These are phyloP conservation scores for Boechera divaricarpa DNA, from an alignment of 345 rosid genomes.

Conservation along the genomic window DNA sequence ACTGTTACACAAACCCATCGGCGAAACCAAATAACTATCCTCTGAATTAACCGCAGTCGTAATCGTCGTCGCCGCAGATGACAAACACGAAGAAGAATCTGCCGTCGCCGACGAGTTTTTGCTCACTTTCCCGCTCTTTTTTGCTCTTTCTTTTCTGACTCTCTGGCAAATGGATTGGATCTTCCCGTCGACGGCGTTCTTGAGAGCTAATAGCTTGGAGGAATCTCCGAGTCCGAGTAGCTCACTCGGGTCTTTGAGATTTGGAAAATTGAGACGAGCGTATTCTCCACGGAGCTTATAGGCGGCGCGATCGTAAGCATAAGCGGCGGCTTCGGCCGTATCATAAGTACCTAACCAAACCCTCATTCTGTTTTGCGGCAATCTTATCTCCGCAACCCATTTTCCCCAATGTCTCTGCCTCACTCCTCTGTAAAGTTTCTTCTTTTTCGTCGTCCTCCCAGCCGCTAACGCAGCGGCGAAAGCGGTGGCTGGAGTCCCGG, in stretches of 20 bases:
- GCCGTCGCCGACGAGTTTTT: slow-evolving; percentile 38
- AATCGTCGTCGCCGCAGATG: slow-evolving; percentile 38
- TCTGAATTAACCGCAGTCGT: slow-evolving; percentile 39
- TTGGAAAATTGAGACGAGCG: slow-evolving; percentile 86
- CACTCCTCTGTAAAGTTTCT: slow-evolving; percentile 95
- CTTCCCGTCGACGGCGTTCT: slow-evolving; percentile 77
- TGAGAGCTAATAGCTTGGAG: slow-evolving; percentile 63
- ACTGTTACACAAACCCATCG: slow-evolving; percentile 56
- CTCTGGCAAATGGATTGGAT: slow-evolving; percentile 89
- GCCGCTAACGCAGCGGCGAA: slow-evolving; percentile 41
- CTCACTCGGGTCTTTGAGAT: slow-evolving; percentile 66
- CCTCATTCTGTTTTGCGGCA: slow-evolving; percentile 94
- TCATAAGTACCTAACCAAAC: slow-evolving; percentile 97
- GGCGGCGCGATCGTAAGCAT: slow-evolving; percentile 98
- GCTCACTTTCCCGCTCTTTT: slow-evolving; percentile 54
- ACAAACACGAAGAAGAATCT: slow-evolving; percentile 36
- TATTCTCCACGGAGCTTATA: slow-evolving; percentile 94
- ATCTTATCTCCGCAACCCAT: slow-evolving; percentile 98
- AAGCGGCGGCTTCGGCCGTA: slow-evolving; percentile 91
- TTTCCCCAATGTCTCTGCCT: slow-evolving; percentile 99
- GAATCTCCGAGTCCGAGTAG: slow-evolving; percentile 67
- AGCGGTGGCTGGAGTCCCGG: slow-evolving; percentile 27
- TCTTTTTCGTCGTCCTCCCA: slow-evolving; percentile 47
- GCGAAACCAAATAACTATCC: slow-evolving; percentile 51
- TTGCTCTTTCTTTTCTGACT: slow-evolving; percentile 65